Base-by-base conservation (phyloP, 495 filamentous ascomycete species). In the Neurospora sp. region DNA sequence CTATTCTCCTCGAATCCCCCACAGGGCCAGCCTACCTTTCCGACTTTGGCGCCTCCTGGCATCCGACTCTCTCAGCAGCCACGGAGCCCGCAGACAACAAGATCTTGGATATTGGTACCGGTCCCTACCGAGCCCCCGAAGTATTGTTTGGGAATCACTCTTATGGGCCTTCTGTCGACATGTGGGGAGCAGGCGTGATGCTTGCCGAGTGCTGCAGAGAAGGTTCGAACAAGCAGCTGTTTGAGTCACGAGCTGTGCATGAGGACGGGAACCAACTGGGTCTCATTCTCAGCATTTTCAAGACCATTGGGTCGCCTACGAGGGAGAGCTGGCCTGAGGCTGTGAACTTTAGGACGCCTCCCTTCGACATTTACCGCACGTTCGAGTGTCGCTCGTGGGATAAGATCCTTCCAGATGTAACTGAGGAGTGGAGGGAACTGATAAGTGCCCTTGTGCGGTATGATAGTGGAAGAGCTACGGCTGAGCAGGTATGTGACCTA, bases 31-130 rank as follows among this genome's bases (percentile, higher is more conserved):
- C 92, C 5, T 91, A 89, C 70, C 84, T 99, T 23, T 89, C 92
- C 18, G 96, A 99, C 82, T 98, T 99, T 83, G 96, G 96, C 27
- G 95, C 95, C 44, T 89, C 95, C 9, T 98, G 92, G 92, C 88
- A 90, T 73, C 88, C 90, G 10, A 79, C 83, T 3, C 70, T 84
- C 11, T 91, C 90, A 39, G 72, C 84, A 3, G 78, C 81, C 2
- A 86, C 88, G 18, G 94, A 98, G 79, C 88, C 90, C 10, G 75
- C 84, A 10, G 80, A 87, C 70, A 75, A 86, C 70, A 98, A 97
- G 81, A 91, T 97, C 74, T 91, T 94, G 16, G 96, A 99, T 80
- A 91, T 99, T 11, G 96, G 96, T 7, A 98, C 96, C 0, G 93
- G 94, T 0, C 90, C 89, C 70, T 99, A 99, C 79, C 89, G 96